Conservation (phyloP, 352 stramenopile genomes). For the Phytophthora cajani region DNA sequence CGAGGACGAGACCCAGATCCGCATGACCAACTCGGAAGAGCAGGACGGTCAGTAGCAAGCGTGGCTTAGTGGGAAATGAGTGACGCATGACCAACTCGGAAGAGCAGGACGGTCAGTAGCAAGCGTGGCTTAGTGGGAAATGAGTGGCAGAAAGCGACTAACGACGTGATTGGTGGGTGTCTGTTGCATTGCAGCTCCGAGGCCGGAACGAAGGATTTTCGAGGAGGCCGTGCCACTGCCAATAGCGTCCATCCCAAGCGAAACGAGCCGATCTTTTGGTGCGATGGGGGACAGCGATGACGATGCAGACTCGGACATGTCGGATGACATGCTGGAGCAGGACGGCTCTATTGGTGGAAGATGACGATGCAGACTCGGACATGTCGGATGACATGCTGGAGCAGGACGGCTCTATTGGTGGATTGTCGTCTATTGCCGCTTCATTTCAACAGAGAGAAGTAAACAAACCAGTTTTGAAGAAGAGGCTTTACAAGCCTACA, state of each 20-base stretch:
- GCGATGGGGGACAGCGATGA: constrained; percentile 29
- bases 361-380: constrained; percentile 57
- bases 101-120: constrained; percentile 47
- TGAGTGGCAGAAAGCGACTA: constrained; percentile 16
- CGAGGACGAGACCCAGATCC: constrained; percentile 86
- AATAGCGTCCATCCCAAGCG: constrained; percentile 4
- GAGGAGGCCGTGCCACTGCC: constrained; percentile 53
- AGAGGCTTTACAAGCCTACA: constrained; percentile 52
- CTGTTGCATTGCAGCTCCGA: constrained; percentile 5
- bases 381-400: constrained; percentile 81
- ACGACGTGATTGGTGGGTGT: neutral
- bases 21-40: constrained; percentile 77
- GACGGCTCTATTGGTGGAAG: constrained; percentile 49
- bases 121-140: neutral
- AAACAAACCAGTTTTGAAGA: constrained; percentile 30
- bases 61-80: neutral
- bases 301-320: constrained; percentile 67
- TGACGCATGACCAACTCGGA: constrained; percentile 73
- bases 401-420: constrained; percentile 54
- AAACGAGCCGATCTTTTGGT: constrained; percentile 3
- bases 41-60: constrained; percentile 36
- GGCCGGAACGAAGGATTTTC: constrained; percentile 43
- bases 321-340: constrained; percentile 77
- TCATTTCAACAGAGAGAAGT: constrained; percentile 46
- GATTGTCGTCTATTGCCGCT: constrained; percentile 62